phyloP scores from a whole-genome alignment of 352 stramenopile species.

The Phytopythium sindhum region DNA sequence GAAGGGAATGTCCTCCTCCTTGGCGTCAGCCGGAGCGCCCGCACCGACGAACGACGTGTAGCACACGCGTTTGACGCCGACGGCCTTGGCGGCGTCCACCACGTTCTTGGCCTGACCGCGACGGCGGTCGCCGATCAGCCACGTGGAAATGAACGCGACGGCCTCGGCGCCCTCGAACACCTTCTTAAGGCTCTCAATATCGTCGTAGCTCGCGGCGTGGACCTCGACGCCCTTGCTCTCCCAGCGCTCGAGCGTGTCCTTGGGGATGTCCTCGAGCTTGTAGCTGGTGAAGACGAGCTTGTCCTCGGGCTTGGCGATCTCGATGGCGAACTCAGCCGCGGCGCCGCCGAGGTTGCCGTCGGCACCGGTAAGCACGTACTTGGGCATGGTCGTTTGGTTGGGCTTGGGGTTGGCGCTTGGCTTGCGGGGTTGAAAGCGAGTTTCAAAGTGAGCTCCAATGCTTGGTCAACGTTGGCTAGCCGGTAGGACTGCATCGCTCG shows the following conservation, averaged over 20 bases:
- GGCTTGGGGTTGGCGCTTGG: neutral
- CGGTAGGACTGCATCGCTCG: no score
- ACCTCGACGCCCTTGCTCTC: constrained; percentile 14
- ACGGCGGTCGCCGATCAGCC: constrained; percentile 23
- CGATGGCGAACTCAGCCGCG: constrained; percentile 21
- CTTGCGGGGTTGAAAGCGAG: constrained; percentile 6
- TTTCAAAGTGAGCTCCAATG: constrained; percentile 6
- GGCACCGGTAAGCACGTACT: constrained; percentile 24
- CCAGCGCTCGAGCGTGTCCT: constrained; percentile 14
- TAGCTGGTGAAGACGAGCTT: constrained; percentile 26
- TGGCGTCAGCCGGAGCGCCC: constrained; percentile 13
- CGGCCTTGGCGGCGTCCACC: constrained; percentile 15
- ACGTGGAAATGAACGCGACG: constrained; percentile 23
- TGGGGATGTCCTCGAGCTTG: constrained; percentile 16
- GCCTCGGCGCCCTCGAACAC: constrained; percentile 20
- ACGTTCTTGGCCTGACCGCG: constrained; percentile 18
- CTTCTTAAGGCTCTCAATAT: constrained; percentile 21
- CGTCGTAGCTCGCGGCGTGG: constrained; percentile 16
- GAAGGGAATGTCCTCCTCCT: constrained; percentile 28
- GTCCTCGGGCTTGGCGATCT: constrained; percentile 16
- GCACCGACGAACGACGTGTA: constrained; percentile 30
- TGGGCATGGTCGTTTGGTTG: constrained; percentile 13
- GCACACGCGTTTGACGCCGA: constrained; percentile 25
- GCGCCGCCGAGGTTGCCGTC: constrained; percentile 24
- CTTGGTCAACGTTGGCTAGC: neutral